Base-by-base conservation (phyloP, 1,284 basidiomycete species). In the Tilletia horrida region DNA sequence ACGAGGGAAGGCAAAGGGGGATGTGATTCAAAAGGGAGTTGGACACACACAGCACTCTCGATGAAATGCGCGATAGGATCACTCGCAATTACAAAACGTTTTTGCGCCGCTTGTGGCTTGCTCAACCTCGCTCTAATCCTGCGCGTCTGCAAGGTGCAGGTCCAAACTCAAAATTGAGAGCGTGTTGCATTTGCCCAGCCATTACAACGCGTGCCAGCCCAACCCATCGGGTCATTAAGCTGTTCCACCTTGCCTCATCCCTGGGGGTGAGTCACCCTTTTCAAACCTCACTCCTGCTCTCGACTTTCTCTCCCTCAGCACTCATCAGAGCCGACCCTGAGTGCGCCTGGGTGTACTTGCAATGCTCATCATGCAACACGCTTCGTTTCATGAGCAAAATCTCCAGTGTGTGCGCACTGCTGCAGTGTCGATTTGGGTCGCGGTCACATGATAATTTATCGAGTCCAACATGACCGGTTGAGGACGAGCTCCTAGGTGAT, bases 201-300 rank as follows among this genome's bases (percentile, higher is more conserved):
- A 48, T 48, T 48, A 18, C 45, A 18, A n/a, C 45, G 18, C 45
- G 18, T 48, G 16, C 18, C 45, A 23, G 18, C 50, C 21, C 21
- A 21, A 27, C 21, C 11, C 21, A 52, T 3, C 21, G 50, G 13
- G 23, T 21, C 3, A 14, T 52, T 27, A 25, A 52, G 4, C 47
- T n/a, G n/a, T 1, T 11, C 43, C 43, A 45, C n/a, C 18, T 48
- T 40, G 4, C 35, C 35, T 13, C n/a, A 14, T 27, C 13, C 27
- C 50, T 21, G 25, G 50, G 23, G 23, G 21, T 52, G 50, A 52
- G 50, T 52, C 50, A 52, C 50, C 50, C 50, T 52, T 52, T 52
- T 52, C 23, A 27, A 23, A 21, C 50, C 3, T 40, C 55, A 40
- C 55, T 16, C 29, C 27, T 18, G 25, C 18, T 35, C 29, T 29